Conservation (phyloP, 2,329 filamentous ascomycete species). For the Ophiostoma angusticollis region DNA sequence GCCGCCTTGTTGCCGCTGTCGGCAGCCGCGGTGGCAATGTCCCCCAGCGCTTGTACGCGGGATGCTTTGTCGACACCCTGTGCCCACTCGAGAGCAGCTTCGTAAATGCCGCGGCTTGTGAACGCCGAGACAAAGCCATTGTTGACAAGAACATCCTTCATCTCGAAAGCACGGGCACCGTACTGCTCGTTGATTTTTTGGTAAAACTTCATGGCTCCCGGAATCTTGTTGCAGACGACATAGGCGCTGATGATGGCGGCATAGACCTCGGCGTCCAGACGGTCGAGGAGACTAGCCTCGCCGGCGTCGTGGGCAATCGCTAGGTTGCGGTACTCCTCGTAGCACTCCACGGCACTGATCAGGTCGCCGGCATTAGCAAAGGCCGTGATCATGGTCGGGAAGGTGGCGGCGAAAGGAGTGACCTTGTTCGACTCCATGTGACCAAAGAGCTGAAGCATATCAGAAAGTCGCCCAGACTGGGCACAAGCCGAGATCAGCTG, state of each 20-base stretch:
- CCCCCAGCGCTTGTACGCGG: conserved; percentile 51
- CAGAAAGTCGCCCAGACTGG: conserved; percentile 62
- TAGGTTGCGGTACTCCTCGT: conserved; percentile 83
- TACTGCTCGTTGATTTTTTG: conserved; percentile 59
- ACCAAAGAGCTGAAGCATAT: conserved; percentile 83
- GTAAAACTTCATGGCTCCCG: conserved; percentile 76
- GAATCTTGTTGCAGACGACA: conserved; percentile 63
- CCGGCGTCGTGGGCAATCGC: conserved; percentile 77
- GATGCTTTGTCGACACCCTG: conserved; percentile 47
- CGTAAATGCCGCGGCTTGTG: conserved; percentile 55
- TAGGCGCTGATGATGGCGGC: conserved; percentile 87
- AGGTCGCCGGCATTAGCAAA: conserved; percentile 75
- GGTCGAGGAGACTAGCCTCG: conserved; percentile 50
- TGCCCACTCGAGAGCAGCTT: conserved; percentile 63
- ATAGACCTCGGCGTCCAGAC: conserved; percentile 75
- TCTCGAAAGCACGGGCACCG: conserved; percentile 41
- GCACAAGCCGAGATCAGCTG: conserved; percentile 80
- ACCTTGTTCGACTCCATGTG: conserved; percentile 77
- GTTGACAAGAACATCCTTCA: conserved; percentile 60
- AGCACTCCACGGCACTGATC: conserved; percentile 80
- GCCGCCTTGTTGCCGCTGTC: conserved; percentile 61
- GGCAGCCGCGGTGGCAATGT: conserved; percentile 65
- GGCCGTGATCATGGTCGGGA: conserved; percentile 88
- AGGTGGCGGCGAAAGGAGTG: conserved; percentile 66
- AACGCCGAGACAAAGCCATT: conserved; percentile 70